Conservation (phyloP, 768 basidiomycete genomes). For the Mycena crocata region DNA sequence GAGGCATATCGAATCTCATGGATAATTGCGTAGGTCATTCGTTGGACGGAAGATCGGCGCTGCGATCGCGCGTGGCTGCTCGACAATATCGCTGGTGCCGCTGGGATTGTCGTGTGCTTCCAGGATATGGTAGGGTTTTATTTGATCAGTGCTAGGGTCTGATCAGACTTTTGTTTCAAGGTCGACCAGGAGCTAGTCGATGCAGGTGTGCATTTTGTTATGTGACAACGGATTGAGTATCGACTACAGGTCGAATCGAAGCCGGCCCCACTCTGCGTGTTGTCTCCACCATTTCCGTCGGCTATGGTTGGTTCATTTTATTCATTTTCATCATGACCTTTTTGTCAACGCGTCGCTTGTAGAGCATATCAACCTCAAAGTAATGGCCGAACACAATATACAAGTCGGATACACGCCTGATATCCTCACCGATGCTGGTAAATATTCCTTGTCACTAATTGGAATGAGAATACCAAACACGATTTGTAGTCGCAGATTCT, state of each 20-base stretch:
- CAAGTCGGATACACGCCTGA: slow-evolving; percentile 93
- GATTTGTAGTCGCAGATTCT: slow-evolving; percentile 87
- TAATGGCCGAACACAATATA: slow-evolving; percentile 69
- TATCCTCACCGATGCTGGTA: slow-evolving; percentile 91
- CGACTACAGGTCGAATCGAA: background rate
- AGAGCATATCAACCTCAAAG: slow-evolving; percentile 86
- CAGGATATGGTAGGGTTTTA: slow-evolving; percentile 70
- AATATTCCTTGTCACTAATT: slow-evolving; percentile 10
- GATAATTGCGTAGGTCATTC: slow-evolving; percentile 44
- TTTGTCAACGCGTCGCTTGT: background rate
- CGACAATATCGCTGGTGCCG: slow-evolving; percentile 72
- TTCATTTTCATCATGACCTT: too few relatives aligned
- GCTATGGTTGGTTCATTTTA: slow-evolving; percentile 67
- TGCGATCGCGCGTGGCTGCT: slow-evolving; percentile 80
- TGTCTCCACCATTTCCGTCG: slow-evolving; percentile 95
- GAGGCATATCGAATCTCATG: background rate
- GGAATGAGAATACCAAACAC: background rate
- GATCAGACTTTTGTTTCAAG: slow-evolving; percentile 48
- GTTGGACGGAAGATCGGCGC: slow-evolving; percentile 62
- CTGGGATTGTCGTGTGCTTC: slow-evolving; percentile 74
- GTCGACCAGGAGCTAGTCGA: slow-evolving; percentile 81
- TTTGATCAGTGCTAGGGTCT: background rate
- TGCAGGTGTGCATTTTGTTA: slow-evolving; percentile 49
- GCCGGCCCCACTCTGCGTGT: slow-evolving; percentile 82
- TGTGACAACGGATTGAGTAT: background rate